phyloP scores from a whole-genome alignment of 257 asterid genomes.

The Fraxinus quadrangulata region DNA sequence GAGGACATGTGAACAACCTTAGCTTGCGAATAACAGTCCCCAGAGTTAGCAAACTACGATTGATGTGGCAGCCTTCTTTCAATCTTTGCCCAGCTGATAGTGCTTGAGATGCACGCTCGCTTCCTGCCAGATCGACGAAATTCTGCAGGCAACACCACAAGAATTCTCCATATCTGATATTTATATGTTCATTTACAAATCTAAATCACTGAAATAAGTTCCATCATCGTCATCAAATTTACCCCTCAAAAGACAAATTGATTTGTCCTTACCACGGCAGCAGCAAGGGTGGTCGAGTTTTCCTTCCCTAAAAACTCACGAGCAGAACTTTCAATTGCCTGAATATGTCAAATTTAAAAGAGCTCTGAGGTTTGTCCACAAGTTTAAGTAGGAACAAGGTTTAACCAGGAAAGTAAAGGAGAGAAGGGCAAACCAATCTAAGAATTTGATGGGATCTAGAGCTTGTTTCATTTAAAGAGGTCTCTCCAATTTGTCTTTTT shows the following conservation, averaged over 20 bases:
- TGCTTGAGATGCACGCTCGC: slow-evolving; percentile 99
- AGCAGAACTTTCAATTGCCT: slow-evolving; percentile 99
- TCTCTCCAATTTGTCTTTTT: slow-evolving; percentile 88
- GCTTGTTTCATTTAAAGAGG: slow-evolving; percentile 85
- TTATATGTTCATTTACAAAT: slow-evolving; percentile 11
- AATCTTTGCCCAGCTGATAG: slow-evolving; percentile 91
- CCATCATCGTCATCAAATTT: slow-evolving; percentile 24
- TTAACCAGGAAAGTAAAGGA: slow-evolving; percentile 16
- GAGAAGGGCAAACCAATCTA: slow-evolving; percentile 69
- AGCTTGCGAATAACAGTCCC: slow-evolving; percentile 63
- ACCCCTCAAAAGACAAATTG: slow-evolving; percentile 22
- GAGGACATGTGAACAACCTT: slow-evolving; percentile 35
- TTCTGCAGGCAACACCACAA: slow-evolving; percentile 58
- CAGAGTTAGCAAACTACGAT: slow-evolving; percentile 87
- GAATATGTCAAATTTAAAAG: slow-evolving; percentile 25
- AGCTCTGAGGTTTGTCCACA: background rate
- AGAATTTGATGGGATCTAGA: slow-evolving; percentile 99
- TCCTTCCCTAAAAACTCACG: slow-evolving; percentile 92
- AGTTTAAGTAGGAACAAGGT: background rate
- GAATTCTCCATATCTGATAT: slow-evolving; percentile 5
- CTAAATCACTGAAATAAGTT: slow-evolving; percentile 18
- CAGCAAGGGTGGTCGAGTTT: slow-evolving; percentile 94
- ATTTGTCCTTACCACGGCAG: slow-evolving; percentile 76
- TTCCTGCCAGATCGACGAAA: slow-evolving; percentile 98
- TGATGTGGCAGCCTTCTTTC: slow-evolving; percentile 99